Conservation (phyloP, 495 filamentous ascomycete genomes). For the Rhizodiscina lignyota region DNA sequence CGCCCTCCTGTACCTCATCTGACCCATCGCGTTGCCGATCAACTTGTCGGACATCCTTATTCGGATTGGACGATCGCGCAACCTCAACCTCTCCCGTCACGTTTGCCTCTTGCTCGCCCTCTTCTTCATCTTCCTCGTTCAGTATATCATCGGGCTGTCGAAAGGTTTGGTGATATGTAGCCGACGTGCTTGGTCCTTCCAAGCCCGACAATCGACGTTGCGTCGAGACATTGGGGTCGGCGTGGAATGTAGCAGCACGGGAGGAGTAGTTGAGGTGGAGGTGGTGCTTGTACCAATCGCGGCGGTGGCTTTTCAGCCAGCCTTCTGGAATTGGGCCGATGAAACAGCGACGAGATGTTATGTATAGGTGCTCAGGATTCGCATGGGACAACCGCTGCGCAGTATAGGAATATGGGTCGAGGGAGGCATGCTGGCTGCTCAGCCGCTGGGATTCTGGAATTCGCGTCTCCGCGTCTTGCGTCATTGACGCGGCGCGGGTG, state of each 20-base stretch:
- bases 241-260: slow-evolving; percentile 35
- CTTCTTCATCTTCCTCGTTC: slow-evolving; percentile 10
- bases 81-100: too few relatives aligned
- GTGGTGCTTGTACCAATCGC: slow-evolving; percentile 42
- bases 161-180: slow-evolving; percentile 23
- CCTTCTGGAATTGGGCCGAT: slow-evolving; percentile 54
- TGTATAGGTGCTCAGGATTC: slow-evolving; percentile 42
- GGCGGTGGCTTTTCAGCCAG: slow-evolving; percentile 49
- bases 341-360: slow-evolving; percentile 47
- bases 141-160: slow-evolving; percentile 25
- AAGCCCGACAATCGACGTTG: slow-evolving; percentile 25
- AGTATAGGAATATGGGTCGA: slow-evolving; percentile 17
- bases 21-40: too few relatives aligned
- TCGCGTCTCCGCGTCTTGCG: not conserved
- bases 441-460: not conserved
- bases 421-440: not conserved
- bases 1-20: too few relatives aligned
- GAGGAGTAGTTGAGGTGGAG: slow-evolving; percentile 42
- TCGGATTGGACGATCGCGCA: too few relatives aligned
- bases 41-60: too few relatives aligned
- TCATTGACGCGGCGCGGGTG: not conserved
- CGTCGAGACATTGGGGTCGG: slow-evolving; percentile 25
- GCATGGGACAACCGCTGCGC: slow-evolving; percentile 42
- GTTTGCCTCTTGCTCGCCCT: slow-evolving; percentile 11
- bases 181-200: slow-evolving; percentile 22